A percentile compares a stretch with the other conserved stretches of the same genome.
phyloP scores from a whole-genome alignment of 2,329 filamentous ascomycete species.

The Reticulascus tulasneorum region DNA sequence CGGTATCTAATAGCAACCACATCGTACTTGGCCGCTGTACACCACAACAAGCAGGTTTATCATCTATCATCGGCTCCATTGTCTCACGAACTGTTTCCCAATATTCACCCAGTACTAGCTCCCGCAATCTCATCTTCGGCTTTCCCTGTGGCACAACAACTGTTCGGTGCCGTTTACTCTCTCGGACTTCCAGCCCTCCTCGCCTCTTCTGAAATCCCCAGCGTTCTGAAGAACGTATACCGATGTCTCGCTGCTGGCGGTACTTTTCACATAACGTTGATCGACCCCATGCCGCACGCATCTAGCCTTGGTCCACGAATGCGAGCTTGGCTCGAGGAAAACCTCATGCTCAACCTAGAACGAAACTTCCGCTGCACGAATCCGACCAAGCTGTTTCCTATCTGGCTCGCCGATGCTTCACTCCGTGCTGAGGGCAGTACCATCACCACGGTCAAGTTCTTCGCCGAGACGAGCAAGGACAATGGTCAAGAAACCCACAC shows the following conservation, averaged over 20 bases:
- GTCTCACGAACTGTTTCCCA: slow-evolving; percentile 30
- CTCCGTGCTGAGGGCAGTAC: slow-evolving; percentile 45
- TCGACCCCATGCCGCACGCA: slow-evolving; percentile 57
- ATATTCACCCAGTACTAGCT: slow-evolving; percentile 34
- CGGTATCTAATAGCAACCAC: slow-evolving; percentile 41
- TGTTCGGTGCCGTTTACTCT: slow-evolving; percentile 48
- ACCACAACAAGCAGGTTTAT: slow-evolving; percentile 36
- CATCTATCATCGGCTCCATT: slow-evolving; percentile 43
- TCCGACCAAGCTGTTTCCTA: slow-evolving; percentile 54
- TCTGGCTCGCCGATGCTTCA: slow-evolving; percentile 54
- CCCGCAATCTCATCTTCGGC: slow-evolving; percentile 30
- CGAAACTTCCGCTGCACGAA: slow-evolving; percentile 55
- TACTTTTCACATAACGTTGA: slow-evolving; percentile 53
- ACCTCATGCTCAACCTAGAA: slow-evolving; percentile 57
- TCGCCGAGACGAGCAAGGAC: slow-evolving; percentile 34
- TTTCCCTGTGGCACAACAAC: slow-evolving; percentile 33
- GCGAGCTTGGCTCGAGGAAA: slow-evolving; percentile 57
- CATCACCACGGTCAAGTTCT: slow-evolving; percentile 44
- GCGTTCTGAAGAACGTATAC: slow-evolving; percentile 52
- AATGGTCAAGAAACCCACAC: slow-evolving; percentile 17
- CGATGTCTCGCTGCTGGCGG: slow-evolving; percentile 53
- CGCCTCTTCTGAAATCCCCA: slow-evolving; percentile 51
- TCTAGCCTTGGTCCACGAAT: slow-evolving; percentile 53
- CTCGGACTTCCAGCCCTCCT: slow-evolving; percentile 54
- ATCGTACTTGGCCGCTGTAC: slow-evolving; percentile 43